phyloP scores from a whole-genome alignment of 2,329 filamentous ascomycete species.

The Penicillium sp. region DNA sequence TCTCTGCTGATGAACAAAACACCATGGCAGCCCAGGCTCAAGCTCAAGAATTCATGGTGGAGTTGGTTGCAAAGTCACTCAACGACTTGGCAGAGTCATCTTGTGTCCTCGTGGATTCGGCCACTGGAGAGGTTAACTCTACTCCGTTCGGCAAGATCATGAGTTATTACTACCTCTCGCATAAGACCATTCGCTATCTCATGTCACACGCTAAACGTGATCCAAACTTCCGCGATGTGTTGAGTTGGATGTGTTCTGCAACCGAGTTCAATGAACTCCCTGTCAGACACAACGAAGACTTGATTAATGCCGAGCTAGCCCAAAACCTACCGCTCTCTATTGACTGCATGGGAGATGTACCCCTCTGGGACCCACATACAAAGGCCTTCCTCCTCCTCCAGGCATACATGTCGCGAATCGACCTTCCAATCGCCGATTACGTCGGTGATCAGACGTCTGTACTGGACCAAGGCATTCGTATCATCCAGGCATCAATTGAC shows the following conservation, averaged over 20 bases:
- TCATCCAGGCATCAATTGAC: constrained; percentile 92
- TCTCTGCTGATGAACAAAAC: constrained; percentile 88
- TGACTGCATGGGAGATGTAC: constrained; percentile 60
- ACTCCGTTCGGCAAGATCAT: constrained; percentile 96
- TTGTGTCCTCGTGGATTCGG: constrained; percentile 73
- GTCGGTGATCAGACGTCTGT: constrained; percentile 88
- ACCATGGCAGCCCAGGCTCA: constrained; percentile 77
- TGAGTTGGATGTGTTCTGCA: constrained; percentile 89
- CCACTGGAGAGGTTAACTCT: constrained; percentile 80
- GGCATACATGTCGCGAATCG: constrained; percentile 88
- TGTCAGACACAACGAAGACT: constrained; percentile 95
- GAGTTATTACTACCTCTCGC: constrained; percentile 98
- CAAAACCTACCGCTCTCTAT: constrained; percentile 70
- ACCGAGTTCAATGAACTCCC: constrained; percentile 97
- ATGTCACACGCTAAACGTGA: constrained; percentile 69
- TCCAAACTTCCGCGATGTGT: constrained; percentile 73
- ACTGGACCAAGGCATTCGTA: constrained; percentile 92
- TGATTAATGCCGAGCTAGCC: constrained; percentile 89
- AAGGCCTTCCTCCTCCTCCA: constrained; percentile 93
- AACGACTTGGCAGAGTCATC: constrained; percentile 75
- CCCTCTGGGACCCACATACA: constrained; percentile 98
- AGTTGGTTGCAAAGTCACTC: constrained; percentile 83
- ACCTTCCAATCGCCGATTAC: constrained; percentile 93
- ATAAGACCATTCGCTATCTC: constrained; percentile 87
- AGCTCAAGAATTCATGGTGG: constrained; percentile 92